Evolutionary conservation across 805 yeast species (phyloP).

Genomic region (Ogataea ganodermae): DNA sequence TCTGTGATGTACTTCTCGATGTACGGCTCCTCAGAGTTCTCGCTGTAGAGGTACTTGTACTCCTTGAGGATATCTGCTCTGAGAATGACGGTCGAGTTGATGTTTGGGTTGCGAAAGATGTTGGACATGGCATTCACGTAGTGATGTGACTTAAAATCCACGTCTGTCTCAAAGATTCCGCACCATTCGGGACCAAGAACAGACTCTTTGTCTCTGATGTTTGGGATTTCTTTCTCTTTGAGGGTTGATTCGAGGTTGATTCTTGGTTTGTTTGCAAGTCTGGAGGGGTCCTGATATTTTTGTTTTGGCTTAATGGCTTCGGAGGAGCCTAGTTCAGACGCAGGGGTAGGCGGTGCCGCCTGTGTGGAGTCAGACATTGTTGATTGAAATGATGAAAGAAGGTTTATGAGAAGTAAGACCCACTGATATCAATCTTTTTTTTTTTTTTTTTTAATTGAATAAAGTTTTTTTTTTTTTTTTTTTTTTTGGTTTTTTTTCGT

Average conservation of each 20-base stretch:
- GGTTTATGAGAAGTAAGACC: neutral
- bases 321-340: neutral
- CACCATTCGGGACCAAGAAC: constrained; percentile 63
- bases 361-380: neutral
- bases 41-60: constrained; percentile 40
- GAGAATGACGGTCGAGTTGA: constrained; percentile 87
- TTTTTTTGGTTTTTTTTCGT: no score
- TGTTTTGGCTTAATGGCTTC: neutral
- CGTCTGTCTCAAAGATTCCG: constrained; percentile 51
- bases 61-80: constrained; percentile 80
- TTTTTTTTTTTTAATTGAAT: neutral
- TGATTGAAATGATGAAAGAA: neutral
- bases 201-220: constrained; percentile 43
- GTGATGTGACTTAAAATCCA: constrained; percentile 54
- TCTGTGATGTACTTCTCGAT: constrained; percentile 30
- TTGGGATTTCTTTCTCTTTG: constrained; percentile 36
- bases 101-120: constrained; percentile 79
- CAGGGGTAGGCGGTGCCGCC: neutral
- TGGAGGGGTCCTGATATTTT: constrained; percentile 3
- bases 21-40: constrained; percentile 32
- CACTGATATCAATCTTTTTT: neutral
- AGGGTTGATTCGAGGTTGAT: constrained; percentile 26
- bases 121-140: constrained; percentile 78
- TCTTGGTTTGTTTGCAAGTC: constrained; percentile 9
- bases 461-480: neutral